A percentile compares a stretch with the other conserved stretches of the same genome.
Conservation (phyloP, 1,284 basidiomycete species). For the Termitomyces sp. region DNA sequence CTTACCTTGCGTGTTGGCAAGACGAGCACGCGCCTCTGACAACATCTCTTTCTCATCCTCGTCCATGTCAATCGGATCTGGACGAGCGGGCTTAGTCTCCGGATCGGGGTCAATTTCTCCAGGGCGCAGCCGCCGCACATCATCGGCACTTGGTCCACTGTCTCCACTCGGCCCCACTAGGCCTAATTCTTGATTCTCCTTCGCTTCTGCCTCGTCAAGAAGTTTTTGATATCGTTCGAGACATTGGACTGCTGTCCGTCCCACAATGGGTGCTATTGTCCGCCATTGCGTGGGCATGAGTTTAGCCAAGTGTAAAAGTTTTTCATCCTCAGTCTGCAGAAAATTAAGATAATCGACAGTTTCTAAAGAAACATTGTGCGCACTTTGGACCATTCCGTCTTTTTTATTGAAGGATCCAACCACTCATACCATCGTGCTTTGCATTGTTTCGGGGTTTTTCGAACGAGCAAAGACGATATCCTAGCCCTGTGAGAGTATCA, state of each 20-base stretch:
- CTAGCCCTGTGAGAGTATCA: slow-evolving; percentile 67
- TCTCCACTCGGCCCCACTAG: slow-evolving; percentile 80
- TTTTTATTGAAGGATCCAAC: slow-evolving; percentile 99
- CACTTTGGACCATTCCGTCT: slow-evolving; percentile 98
- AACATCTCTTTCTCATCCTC: slow-evolving; percentile 99
- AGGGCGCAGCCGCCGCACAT: slow-evolving; percentile 83
- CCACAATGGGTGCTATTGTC: slow-evolving; percentile 98
- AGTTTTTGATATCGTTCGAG: slow-evolving; percentile 98
- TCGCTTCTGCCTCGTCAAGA: slow-evolving; percentile 93
- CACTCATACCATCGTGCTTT: slow-evolving; percentile 99
- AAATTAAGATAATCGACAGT: background rate
- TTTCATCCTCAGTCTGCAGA: slow-evolving; percentile 90
- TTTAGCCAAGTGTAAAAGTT: slow-evolving; percentile 95
- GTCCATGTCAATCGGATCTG: slow-evolving; percentile 99
- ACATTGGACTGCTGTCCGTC: slow-evolving; percentile 98
- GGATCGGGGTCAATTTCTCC: slow-evolving; percentile 99
- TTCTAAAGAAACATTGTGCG: slow-evolving; percentile 19
- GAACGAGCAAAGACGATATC: slow-evolving; percentile 94
- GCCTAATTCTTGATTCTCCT: slow-evolving; percentile 90
- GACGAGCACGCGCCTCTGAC: slow-evolving; percentile 94
- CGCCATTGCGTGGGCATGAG: slow-evolving; percentile 99
- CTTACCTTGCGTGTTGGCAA: slow-evolving; percentile 99
- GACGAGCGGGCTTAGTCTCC: slow-evolving; percentile 95
- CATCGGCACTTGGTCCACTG: slow-evolving; percentile 85
- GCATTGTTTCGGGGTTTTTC: slow-evolving; percentile 99